phyloP scores from a whole-genome alignment of 495 filamentous ascomycete genomes.

The Penicillium pancosmium region DNA sequence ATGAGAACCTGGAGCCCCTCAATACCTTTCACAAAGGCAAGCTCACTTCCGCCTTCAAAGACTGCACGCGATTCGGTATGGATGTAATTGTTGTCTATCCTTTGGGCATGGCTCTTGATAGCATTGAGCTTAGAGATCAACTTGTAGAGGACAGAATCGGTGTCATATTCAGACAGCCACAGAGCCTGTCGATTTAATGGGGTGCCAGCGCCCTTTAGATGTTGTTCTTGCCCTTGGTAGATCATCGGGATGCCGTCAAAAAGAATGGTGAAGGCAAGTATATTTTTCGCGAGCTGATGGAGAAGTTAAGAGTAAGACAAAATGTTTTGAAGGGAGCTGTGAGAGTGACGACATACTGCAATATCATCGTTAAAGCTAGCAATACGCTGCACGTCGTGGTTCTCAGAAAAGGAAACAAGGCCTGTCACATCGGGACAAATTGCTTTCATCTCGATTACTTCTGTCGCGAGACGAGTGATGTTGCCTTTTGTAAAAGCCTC shows the following conservation, averaged over 20 bases:
- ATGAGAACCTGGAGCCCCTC: conserved; percentile 57
- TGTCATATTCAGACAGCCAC: conserved; percentile 69
- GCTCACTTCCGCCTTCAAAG: conserved; percentile 55
- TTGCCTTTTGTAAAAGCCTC: conserved; percentile 61
- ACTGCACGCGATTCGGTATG: conserved; percentile 51
- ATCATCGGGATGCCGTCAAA: conserved; percentile 66
- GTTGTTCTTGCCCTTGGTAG: conserved; percentile 76
- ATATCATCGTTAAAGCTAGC: conserved; percentile 45
- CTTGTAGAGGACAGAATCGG: conserved; percentile 59
- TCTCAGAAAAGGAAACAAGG: conserved; percentile 74
- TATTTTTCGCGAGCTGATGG: conserved; percentile 60
- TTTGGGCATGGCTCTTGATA: conserved; percentile 59
- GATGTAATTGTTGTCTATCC: conserved; percentile 50
- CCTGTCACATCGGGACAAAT: conserved; percentile 60
- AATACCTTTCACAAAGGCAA: conserved; percentile 66
- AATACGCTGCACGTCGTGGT: conserved; percentile 73
- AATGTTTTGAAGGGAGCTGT: not conserved
- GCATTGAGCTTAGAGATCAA: conserved; percentile 60
- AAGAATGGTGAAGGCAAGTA: conserved; percentile 71
- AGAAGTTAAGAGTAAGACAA: not conserved
- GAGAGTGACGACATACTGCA: conserved; percentile 33
- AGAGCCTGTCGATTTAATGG: conserved; percentile 74
- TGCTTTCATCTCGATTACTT: conserved; percentile 51
- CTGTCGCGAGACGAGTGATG: conserved; percentile 53
- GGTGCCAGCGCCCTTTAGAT: conserved; percentile 58